phyloP scores from a whole-genome alignment of 306 rosid species.

The Begonia fuchsioides region DNA sequence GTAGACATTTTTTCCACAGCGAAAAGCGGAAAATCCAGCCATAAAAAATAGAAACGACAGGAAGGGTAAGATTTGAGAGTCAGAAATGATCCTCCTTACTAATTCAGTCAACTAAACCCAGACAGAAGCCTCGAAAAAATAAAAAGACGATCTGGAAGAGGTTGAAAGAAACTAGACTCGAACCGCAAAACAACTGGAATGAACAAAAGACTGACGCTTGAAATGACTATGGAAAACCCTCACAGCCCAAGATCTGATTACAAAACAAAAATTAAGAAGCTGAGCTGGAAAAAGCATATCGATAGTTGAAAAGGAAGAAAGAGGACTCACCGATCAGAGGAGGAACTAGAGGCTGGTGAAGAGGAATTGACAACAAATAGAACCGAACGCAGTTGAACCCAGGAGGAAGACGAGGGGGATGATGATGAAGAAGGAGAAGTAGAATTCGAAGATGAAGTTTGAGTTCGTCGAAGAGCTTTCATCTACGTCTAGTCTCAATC shows the following conservation, averaged over 20 bases:
- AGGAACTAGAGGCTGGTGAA: constrained; percentile 76
- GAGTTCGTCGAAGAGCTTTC: constrained; percentile 76
- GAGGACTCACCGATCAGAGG: constrained; percentile 82
- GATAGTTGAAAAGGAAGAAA: constrained; percentile 11
- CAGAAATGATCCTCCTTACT: no score
- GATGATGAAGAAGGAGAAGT: constrained; percentile 54
- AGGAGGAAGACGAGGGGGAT: constrained; percentile 47
- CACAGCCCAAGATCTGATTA: no score
- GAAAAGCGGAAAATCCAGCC: no score
- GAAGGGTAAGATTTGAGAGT: no score
- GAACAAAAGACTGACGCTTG: not conserved
- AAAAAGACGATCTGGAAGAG: not conserved
- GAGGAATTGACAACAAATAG: constrained; percentile 76
- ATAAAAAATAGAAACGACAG: no score
- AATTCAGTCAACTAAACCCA: no score
- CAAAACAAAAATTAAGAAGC: constrained; percentile 13
- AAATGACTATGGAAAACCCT: no score
- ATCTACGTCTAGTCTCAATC: constrained; percentile 24
- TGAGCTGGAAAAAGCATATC: constrained; percentile 8
- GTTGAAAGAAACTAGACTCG: not conserved
- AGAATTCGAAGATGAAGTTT: constrained; percentile 47
- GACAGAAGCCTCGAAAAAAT: not conserved
- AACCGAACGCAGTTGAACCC: constrained; percentile 95
- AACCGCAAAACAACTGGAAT: not conserved
- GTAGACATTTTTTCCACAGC: no score